These are phyloP conservation scores for Mycosarcoma mackinlayi DNA, from an alignment of 1,284 basidiomycete species.

Conservation along the genomic window DNA sequence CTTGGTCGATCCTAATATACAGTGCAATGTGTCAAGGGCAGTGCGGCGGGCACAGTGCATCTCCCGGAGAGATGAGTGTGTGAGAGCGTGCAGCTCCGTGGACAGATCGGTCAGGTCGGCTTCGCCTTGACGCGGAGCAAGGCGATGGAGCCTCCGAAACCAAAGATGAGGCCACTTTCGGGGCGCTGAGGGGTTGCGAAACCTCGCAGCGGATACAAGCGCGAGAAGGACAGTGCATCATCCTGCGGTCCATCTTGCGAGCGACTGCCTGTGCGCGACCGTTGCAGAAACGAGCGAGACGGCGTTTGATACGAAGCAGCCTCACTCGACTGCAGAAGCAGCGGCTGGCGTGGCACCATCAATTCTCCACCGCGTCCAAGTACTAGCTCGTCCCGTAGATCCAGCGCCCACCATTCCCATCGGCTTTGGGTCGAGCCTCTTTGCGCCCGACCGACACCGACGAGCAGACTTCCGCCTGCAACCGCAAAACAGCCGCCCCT, in stretches of 20 bases:
- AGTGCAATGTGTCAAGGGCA: conserved; percentile 9
- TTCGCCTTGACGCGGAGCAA: conserved; percentile 8
- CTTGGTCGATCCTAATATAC: not conserved
- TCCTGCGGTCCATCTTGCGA: conserved; percentile 17
- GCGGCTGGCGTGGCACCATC: conserved; percentile 27
- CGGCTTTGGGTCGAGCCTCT: conserved; percentile 16
- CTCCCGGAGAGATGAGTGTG: not conserved
- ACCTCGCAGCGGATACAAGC: conserved; percentile 32
- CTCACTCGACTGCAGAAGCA: conserved; percentile 13
- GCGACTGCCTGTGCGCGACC: conserved; percentile 1
- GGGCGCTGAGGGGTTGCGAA: conserved; percentile 5
- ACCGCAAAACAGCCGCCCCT: conserved; percentile 32
- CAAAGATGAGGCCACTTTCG: conserved; percentile 26
- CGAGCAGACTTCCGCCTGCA: conserved; percentile 4
- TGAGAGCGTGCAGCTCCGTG: not conserved
- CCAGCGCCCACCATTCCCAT: conserved; percentile 47
- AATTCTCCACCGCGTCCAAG: conserved; percentile 44
- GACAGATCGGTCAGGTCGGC: not conserved
- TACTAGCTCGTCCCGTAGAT: conserved; percentile 40
- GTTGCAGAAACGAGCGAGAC: conserved; percentile 10
- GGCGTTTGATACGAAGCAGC: not conserved
- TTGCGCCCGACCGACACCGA: conserved; percentile 29
- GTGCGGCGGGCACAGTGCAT: too few relatives aligned
- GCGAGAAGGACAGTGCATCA: conserved; percentile 37
- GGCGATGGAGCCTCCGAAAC: conserved; percentile 42